Evolutionary conservation across 768 basidiomycete species (phyloP).

Genomic region (Hortiboletus flavorubellus): DNA sequence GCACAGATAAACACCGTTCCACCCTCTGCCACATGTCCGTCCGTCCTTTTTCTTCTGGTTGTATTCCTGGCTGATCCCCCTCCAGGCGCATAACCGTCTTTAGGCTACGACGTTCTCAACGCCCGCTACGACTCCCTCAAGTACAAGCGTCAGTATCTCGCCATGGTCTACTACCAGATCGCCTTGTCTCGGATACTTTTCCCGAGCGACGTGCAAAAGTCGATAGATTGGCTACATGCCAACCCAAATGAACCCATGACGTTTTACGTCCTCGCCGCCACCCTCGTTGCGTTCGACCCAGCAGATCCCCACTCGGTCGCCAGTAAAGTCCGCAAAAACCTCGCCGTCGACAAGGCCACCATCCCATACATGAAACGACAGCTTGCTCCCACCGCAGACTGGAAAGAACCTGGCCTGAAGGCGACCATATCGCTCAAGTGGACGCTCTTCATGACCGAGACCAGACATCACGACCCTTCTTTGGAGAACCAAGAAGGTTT

Average conservation of each 20-base stretch:
- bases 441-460: constrained; percentile 81
- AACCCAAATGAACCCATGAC: constrained; percentile 68
- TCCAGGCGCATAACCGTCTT: constrained; percentile 40
- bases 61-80: constrained; percentile 2
- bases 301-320: constrained; percentile 50
- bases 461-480: constrained; percentile 63
- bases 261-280: constrained; percentile 62
- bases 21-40: constrained; percentile 31
- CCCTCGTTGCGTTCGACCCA: constrained; percentile 65
- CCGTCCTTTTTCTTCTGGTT: too few relatives aligned
- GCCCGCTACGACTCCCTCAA: constrained; percentile 70
- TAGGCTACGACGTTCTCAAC: constrained; percentile 66
- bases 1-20: constrained; percentile 55
- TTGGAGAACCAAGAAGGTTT: constrained; percentile 65
- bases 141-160: constrained; percentile 68
- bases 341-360: constrained; percentile 45
- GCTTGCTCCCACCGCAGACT: constrained; percentile 48
- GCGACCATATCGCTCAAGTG: constrained; percentile 76
- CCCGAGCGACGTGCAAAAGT: constrained; percentile 54
- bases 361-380: constrained; percentile 60
- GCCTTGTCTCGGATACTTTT: constrained; percentile 58
- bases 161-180: constrained; percentile 59
- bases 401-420: constrained; percentile 71
- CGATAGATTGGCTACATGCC: constrained; percentile 68
- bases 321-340: constrained; percentile 43